These are phyloP conservation scores for Ajuga chamaepitys DNA, from an alignment of 257 asterid species.

Conservation along the genomic window DNA sequence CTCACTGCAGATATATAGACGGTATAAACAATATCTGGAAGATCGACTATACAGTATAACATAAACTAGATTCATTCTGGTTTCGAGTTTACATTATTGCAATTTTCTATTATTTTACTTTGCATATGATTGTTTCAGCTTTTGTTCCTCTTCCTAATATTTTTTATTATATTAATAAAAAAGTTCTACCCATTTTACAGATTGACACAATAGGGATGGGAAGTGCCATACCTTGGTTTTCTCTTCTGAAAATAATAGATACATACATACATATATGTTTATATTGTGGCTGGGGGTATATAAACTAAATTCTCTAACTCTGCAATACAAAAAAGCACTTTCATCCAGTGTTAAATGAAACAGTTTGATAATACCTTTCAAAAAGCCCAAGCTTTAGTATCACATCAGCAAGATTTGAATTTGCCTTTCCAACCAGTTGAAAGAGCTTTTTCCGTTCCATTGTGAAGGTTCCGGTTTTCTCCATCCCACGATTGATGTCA, in stretches of 20 bases:
- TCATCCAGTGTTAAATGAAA: neutral
- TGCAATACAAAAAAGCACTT: neutral
- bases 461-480: constrained; percentile 89
- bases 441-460: constrained; percentile 93
- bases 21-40: neutral
- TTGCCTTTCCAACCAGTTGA: constrained; percentile 96
- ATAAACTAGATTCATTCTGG: neutral
- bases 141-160: neutral
- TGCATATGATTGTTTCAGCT: neutral
- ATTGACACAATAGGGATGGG: neutral
- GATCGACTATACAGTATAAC: neutral
- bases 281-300: no score
- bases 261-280: neutral
- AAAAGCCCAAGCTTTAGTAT: constrained; percentile 96
- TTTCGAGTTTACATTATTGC: neutral
- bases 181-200: neutral
- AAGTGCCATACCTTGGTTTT: neutral
- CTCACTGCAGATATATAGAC: neutral
- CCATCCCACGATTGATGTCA: constrained; percentile 92
- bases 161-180: neutral
- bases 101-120: neutral
- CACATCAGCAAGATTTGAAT: constrained; percentile 94
- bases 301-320: neutral
- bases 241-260: neutral
- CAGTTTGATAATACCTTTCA: constrained; percentile 53